phyloP scores from a whole-genome alignment of 2,329 filamentous ascomycete species.

The Ceratocystis harringtonii region DNA sequence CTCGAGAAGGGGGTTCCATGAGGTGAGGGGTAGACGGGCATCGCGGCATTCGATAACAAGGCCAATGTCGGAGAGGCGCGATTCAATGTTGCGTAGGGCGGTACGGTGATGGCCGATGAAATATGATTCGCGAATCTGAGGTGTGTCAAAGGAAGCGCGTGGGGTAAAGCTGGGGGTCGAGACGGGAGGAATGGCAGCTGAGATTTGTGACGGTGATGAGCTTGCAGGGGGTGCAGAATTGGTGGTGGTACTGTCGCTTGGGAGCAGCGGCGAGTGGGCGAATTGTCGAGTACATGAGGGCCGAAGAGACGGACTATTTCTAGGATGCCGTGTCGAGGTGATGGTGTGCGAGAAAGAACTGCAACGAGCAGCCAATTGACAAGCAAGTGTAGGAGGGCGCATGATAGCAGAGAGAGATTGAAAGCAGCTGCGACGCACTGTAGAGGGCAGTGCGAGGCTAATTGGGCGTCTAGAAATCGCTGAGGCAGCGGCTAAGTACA shows the following conservation, averaged over 20 bases:
- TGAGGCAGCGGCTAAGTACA: too few species aligned
- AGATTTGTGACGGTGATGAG: neutral
- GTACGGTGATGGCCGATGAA: constrained; percentile 85
- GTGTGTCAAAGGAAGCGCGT: constrained; percentile 55
- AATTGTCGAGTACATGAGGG: neutral
- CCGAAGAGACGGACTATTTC: neutral
- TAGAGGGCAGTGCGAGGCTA: too few species aligned
- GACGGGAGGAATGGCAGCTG: constrained; percentile 16
- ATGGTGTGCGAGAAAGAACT: neutral
- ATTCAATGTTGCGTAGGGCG: constrained; percentile 69
- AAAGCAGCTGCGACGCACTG: neutral
- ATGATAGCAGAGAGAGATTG: neutral
- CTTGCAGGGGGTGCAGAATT: neutral
- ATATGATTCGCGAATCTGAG: constrained; percentile 72
- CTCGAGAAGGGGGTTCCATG: constrained; percentile 81
- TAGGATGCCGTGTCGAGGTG: neutral
- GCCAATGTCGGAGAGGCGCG: constrained; percentile 62
- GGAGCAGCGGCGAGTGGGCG: neutral
- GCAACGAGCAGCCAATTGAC: neutral
- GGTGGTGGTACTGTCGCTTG: neutral
- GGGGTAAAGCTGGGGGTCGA: constrained; percentile 45
- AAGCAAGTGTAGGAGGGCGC: neutral
- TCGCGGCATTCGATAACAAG: constrained; percentile 92
- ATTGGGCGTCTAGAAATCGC: too few species aligned
- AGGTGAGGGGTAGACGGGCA: constrained; percentile 76